Evolutionary conservation across 306 rosid genomes (phyloP).

Genomic region (Cyamopsis tetragonoloba): DNA sequence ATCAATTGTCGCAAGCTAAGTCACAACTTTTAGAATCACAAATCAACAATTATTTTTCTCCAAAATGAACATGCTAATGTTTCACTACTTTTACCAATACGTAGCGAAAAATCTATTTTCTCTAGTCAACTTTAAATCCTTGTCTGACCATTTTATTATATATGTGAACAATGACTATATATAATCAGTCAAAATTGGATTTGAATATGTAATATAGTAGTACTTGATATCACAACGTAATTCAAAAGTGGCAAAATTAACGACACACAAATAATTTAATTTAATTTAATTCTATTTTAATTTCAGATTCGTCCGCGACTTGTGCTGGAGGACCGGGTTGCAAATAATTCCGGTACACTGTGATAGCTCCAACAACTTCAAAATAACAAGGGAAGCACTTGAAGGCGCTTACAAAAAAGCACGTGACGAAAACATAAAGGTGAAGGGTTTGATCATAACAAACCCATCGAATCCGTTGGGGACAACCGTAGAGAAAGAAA

Average conservation of each 20-base stretch:
- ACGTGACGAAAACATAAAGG: slow-evolving; percentile 39
- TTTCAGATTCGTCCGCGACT: slow-evolving; percentile 70
- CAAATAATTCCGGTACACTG: slow-evolving; percentile 67
- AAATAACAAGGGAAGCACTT: slow-evolving; percentile 55
- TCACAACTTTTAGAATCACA: background rate
- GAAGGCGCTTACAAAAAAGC: slow-evolving; percentile 69
- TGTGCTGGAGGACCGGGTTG: slow-evolving; percentile 73
- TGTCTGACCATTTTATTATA: background rate
- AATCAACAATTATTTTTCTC: background rate
- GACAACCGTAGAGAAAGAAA: slow-evolving; percentile 47
- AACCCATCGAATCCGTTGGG: slow-evolving; percentile 95
- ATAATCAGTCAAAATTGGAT: slow-evolving; percentile 8
- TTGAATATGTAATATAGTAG: no score
- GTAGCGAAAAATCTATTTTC: slow-evolving; percentile 24
- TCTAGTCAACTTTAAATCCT: slow-evolving; percentile 18
- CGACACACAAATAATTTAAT: no score
- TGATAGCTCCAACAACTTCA: slow-evolving; percentile 64
- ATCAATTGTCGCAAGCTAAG: no score
- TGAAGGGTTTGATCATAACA: slow-evolving; percentile 75
- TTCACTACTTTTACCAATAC: background rate
- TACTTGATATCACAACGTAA: background rate
- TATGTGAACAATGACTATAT: background rate
- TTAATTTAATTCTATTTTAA: no score
- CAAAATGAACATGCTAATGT: background rate
- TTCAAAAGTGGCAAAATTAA: slow-evolving; percentile 5